phyloP scores from a whole-genome alignment of 768 basidiomycete genomes.

The Steccherinum ochraceum region DNA sequence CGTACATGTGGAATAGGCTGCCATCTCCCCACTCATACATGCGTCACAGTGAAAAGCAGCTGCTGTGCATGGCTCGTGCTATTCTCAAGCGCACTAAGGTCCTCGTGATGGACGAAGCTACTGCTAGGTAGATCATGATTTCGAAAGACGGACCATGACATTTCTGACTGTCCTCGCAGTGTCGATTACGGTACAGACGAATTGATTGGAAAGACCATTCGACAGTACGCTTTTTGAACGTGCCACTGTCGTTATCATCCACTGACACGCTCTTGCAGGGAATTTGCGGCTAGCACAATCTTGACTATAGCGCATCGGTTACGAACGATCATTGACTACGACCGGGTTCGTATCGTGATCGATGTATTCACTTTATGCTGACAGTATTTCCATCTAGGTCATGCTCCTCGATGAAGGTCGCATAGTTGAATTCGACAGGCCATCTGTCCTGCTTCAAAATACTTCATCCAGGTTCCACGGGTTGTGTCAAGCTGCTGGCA shows the following conservation, averaged over 20 bases:
- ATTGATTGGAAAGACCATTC: conserved; percentile 74
- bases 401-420: conserved; percentile 75
- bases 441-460: conserved; percentile 48
- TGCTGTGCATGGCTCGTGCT: conserved; percentile 84
- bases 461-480: conserved; percentile 55
- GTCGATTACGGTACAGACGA: conserved; percentile 89
- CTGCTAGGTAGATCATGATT: conserved; percentile 43
- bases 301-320: conserved; percentile 79
- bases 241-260: no score
- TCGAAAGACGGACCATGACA: conserved; percentile 1
- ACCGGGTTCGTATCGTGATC: conserved; percentile 48
- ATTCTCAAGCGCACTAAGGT: conserved; percentile 75
- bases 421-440: conserved; percentile 73
- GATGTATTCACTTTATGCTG: no score
- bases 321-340: conserved; percentile 78
- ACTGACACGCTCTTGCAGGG: no score
- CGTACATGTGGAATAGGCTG: conserved; percentile 3
- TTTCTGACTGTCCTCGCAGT: conserved; percentile 21
- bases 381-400: conserved; percentile 48
- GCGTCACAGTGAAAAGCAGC: conserved; percentile 73
- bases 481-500: conserved; percentile 70
- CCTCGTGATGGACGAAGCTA: conserved; percentile 82
- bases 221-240: conserved; percentile 69
- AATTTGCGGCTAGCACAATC: conserved; percentile 77
- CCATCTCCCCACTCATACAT: no score